A percentile compares a stretch with the other conserved stretches of the same genome.
These are phyloP conservation scores for Waltergamsia citrina DNA, from an alignment of 2,329 filamentous ascomycete genomes.

Conservation along the genomic window DNA sequence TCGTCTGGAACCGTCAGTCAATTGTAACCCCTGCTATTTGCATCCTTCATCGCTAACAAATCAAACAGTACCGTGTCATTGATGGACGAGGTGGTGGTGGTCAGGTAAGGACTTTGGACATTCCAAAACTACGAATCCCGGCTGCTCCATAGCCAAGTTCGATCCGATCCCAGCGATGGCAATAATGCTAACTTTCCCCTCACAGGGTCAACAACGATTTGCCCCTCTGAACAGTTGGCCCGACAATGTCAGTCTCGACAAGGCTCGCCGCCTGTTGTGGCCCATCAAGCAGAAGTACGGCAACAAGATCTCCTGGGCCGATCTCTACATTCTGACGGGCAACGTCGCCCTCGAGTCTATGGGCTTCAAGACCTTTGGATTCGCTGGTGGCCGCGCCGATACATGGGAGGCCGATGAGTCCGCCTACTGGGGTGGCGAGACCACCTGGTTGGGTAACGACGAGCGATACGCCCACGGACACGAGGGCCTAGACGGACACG, in stretches of 20 bases:
- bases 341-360: constrained; percentile 72
- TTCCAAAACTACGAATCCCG: neutral
- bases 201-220: constrained; percentile 72
- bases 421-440: constrained; percentile 69
- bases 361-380: constrained; percentile 66
- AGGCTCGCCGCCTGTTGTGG: constrained; percentile 70
- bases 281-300: constrained; percentile 81
- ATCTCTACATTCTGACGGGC: constrained; percentile 60
- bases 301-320: constrained; percentile 74
- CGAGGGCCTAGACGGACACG: neutral
- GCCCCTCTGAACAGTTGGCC: constrained; percentile 75
- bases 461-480: constrained; percentile 38
- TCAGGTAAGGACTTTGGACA: too few relatives aligned
- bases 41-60: neutral
- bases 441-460: constrained; percentile 58
- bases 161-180: constrained; percentile 5
- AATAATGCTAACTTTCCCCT: neutral
- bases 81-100: constrained; percentile 4
- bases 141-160: constrained; percentile 2
- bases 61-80: constrained; percentile 48
- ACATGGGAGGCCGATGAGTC: constrained; percentile 69
- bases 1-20: constrained; percentile 51
- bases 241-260: constrained; percentile 70
- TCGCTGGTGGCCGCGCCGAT: constrained; percentile 62
- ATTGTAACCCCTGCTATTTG: neutral